Percentiles rank a stretch among this genome's conserved stretches.
Conservation (phyloP, 2,329 filamentous ascomycete species). For the Colletotrichum euphorbiae region DNA sequence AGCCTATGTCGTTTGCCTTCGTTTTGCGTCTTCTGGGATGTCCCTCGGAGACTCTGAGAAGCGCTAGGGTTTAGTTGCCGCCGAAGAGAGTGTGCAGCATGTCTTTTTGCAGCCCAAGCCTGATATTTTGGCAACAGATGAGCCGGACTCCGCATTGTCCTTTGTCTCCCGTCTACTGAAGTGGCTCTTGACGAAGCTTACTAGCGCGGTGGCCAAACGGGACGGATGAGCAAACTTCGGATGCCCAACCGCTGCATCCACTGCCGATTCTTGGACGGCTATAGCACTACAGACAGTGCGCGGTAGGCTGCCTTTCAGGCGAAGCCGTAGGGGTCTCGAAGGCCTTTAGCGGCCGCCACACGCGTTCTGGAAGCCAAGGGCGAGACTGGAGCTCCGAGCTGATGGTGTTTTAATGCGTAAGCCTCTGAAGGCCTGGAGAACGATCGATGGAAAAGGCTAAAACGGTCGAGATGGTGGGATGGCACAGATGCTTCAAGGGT, state of each 20-base stretch:
- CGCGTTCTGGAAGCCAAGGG: slow-evolving; percentile 14
- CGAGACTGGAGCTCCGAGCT: slow-evolving; percentile 4
- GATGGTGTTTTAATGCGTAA: no score
- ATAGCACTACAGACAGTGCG: no score
- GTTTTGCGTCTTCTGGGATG: slow-evolving; percentile 31
- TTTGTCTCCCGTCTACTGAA: background rate
- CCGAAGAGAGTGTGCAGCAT: slow-evolving; percentile 28
- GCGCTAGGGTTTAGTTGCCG: slow-evolving; percentile 31
- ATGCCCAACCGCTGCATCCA: slow-evolving; percentile 22
- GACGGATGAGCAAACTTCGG: slow-evolving; percentile 21
- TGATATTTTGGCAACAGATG: slow-evolving; percentile 19
- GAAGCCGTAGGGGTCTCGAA: slow-evolving; percentile 26
- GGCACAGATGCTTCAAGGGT: slow-evolving; percentile 6
- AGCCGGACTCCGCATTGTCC: slow-evolving; percentile 1
- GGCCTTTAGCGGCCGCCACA: slow-evolving; percentile 16
- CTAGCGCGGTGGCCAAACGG: background rate
- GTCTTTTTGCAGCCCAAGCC: slow-evolving; percentile 21
- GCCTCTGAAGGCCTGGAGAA: slow-evolving; percentile 9
- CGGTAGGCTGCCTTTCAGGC: background rate
- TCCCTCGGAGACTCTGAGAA: slow-evolving; percentile 34
- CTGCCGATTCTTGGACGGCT: background rate
- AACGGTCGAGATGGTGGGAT: slow-evolving; percentile 23
- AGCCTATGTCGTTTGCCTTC: slow-evolving; percentile 9
- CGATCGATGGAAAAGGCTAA: slow-evolving; percentile 20
- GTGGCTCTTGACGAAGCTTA: background rate